Base-by-base conservation (phyloP, 2,329 filamentous ascomycete genomes). In the Onygenales sp. region DNA sequence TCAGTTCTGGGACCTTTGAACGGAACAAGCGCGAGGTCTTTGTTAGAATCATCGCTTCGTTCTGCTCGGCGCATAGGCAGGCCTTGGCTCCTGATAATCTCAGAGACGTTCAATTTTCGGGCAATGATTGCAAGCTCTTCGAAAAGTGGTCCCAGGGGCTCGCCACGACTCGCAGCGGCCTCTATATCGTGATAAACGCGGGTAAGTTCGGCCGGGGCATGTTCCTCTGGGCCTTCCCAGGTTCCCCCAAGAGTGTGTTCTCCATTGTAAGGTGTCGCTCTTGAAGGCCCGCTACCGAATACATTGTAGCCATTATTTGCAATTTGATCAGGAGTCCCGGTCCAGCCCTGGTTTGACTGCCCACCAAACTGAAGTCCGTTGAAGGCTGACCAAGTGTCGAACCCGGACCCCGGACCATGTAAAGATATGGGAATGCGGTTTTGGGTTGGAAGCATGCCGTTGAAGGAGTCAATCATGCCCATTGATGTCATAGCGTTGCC, bases 171-270 rank as follows among this genome's bases (percentile, higher is more conserved):
- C 32, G 59, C 62, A 14, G 65, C 63, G 43, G 61, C 58, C 53
- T 67, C 64, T 13, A 67, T 67, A 21, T 58, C 61, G 32, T 56
- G 58, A 51, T 68, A 66, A 32, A 68, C 40, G n/a, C 54, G 54
- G 21, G 56, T 58, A 51, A 69, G 55, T 10, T 64, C 61, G 6
- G 56, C 45, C 6, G 60, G 58, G 21, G 58, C 47, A 27, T 52
- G 43, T 17, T 53, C 56, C 5, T 36, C 51, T 11, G 54, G 49
- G 17, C 52, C 43, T 40, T 50, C 42, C 55, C 55, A 58, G 49
- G 14, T 10, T 9, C 21, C 31, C 49, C 14, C n/a, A 13, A 34
- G 14, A 31, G 11, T 17, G 37, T 8, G 42, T 36, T 10, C 32
- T 42, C 8, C 39, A 51, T 8, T n/a, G 6, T 7, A n/a, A 7